A percentile compares a stretch with the other conserved stretches of the same genome.
Conservation (phyloP, 1,139 yeast species). For the Taphrina pruni region DNA sequence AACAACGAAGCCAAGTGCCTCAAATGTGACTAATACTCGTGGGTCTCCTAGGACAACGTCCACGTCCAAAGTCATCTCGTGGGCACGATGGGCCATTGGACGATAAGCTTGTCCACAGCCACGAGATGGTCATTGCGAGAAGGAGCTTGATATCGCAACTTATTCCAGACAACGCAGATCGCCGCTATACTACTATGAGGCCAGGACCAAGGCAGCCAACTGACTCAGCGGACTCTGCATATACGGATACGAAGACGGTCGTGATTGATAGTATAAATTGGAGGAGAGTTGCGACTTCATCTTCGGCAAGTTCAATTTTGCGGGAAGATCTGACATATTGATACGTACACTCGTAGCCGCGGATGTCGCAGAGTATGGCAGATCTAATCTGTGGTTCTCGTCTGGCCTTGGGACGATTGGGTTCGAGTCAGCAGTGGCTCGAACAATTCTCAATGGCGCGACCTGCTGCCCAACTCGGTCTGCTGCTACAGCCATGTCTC, state of each 20-base stretch:
- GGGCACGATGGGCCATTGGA: constrained; percentile 20
- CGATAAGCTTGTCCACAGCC: neutral
- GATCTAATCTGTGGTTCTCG: too few relatives aligned
- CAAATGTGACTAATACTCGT: neutral
- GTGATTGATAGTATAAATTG: neutral
- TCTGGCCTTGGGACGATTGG: too few relatives aligned
- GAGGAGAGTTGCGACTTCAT: neutral
- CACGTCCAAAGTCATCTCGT: neutral
- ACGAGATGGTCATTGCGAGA: too few relatives aligned
- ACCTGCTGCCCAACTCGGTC: too few relatives aligned
- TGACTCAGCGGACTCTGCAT: constrained; percentile 12
- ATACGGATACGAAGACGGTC: neutral
- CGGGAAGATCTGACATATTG: too few relatives aligned
- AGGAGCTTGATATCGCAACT: too few relatives aligned
- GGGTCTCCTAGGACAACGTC: neutral
- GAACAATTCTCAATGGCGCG: too few relatives aligned
- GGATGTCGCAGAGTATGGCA: too few relatives aligned
- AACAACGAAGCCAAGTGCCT: constrained; percentile 6
- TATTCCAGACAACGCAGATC: too few relatives aligned
- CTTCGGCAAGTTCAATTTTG: neutral
- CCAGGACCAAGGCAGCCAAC: constrained; percentile 1
- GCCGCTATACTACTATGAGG: neutral
- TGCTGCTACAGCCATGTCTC: too few relatives aligned
- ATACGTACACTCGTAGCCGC: too few relatives aligned
- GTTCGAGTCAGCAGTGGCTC: too few relatives aligned